These are phyloP conservation scores for Alternaria panax DNA, from an alignment of 2,329 filamentous ascomycete genomes.

Conservation along the genomic window DNA sequence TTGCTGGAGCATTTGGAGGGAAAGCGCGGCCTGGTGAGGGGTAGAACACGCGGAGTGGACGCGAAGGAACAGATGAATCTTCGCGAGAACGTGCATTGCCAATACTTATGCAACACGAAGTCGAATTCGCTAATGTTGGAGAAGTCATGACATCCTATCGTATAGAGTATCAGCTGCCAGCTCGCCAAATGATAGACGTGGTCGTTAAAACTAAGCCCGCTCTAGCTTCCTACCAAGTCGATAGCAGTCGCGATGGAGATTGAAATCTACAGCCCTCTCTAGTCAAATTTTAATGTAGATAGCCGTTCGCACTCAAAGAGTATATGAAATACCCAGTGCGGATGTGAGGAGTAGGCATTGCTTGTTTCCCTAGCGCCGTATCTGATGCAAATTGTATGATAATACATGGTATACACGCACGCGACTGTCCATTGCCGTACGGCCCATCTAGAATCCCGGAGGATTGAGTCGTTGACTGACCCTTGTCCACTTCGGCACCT, in stretches of 20 bases:
- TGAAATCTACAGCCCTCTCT: neutral
- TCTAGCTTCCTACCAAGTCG: neutral
- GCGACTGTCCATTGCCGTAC: neutral
- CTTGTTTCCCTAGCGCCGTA: constrained; percentile 15
- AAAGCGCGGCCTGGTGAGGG: too few species aligned
- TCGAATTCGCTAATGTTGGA: neutral
- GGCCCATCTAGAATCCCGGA: constrained; percentile 76
- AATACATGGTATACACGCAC: constrained; percentile 38
- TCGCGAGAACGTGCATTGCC: neutral
- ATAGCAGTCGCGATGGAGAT: neutral
- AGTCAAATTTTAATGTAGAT: neutral
- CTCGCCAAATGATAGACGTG: neutral
- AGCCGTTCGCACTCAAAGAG: neutral
- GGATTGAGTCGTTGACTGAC: constrained; percentile 94
- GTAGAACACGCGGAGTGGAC: too few species aligned
- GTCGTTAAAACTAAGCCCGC: neutral
- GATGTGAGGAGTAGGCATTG: neutral
- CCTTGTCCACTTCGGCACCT: constrained; percentile 79
- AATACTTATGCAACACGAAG: neutral
- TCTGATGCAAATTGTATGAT: constrained; percentile 28
- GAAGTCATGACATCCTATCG: neutral
- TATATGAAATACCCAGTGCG: neutral
- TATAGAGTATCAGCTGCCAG: neutral
- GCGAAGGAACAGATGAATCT: too few species aligned
- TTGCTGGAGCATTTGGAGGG: too few species aligned